Conservation (phyloP, 2,329 filamentous ascomycete genomes). For the Elsinoe batatas region DNA sequence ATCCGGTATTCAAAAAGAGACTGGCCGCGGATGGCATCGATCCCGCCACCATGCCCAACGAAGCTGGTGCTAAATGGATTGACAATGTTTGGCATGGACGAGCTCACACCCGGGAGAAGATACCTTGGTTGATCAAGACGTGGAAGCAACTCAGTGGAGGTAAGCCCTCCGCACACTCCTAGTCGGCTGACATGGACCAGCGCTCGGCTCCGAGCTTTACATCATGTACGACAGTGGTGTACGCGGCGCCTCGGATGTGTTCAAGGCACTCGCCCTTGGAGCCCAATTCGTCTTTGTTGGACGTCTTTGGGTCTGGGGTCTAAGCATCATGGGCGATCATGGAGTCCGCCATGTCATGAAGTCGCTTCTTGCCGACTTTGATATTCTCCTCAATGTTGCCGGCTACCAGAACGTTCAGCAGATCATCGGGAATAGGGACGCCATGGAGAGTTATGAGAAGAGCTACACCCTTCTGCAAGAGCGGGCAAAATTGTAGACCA, state of each 20-base stretch:
- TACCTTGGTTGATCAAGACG: slow-evolving; percentile 53
- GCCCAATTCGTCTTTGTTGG: slow-evolving; percentile 55
- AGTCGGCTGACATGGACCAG: slow-evolving; percentile 19
- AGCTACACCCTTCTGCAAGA: slow-evolving; percentile 20
- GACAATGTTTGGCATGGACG: slow-evolving; percentile 56
- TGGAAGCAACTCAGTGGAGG: slow-evolving; percentile 46
- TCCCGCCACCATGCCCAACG: slow-evolving; percentile 40
- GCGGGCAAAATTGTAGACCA: slow-evolving; percentile 19
- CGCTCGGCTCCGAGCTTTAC: slow-evolving; percentile 41
- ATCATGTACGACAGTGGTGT: slow-evolving; percentile 54
- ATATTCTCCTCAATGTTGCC: slow-evolving; percentile 51
- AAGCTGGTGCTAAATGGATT: slow-evolving; percentile 52
- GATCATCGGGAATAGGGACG: slow-evolving; percentile 34
- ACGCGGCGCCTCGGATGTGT: slow-evolving; percentile 46
- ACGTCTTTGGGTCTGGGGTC: slow-evolving; percentile 50
- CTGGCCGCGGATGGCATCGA: slow-evolving; percentile 46
- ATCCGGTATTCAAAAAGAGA: slow-evolving; percentile 49
- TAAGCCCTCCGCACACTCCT: slow-evolving; percentile 30
- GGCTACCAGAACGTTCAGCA: slow-evolving; percentile 45
- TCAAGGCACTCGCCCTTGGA: slow-evolving; percentile 52
- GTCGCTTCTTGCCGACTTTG: slow-evolving; percentile 50
- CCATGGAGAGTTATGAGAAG: slow-evolving; percentile 23
- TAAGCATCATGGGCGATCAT: slow-evolving; percentile 50
- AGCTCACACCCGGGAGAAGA: slow-evolving; percentile 55
- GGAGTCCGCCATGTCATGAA: slow-evolving; percentile 54